Percentiles rank a stretch among this genome's conserved stretches.
phyloP scores from a whole-genome alignment of 176 grass and related monocot species.

The Oropetium thomaeum region DNA sequence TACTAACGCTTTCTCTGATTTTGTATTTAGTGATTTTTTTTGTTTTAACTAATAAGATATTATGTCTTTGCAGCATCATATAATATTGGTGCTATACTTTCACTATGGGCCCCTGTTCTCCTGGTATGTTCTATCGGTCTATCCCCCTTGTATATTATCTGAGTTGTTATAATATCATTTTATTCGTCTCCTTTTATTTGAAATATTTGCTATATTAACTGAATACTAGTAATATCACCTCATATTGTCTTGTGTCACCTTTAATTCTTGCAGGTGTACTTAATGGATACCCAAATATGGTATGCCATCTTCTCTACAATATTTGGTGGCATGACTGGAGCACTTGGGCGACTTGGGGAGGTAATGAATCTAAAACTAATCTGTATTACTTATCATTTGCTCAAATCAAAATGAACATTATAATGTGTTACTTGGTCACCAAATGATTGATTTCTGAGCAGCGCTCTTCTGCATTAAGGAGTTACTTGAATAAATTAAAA shows the following conservation, averaged over 20 bases:
- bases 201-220: background rate
- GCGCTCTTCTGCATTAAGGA: background rate
- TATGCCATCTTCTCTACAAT: conserved; percentile 92
- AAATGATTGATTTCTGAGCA: background rate
- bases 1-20: conserved; percentile 21
- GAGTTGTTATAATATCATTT: conserved; percentile 4
- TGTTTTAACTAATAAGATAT: background rate
- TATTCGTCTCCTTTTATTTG: conserved; percentile 8
- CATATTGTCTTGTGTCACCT: conserved; percentile 10
- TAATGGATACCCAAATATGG: conserved; percentile 99
- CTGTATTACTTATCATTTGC: background rate
- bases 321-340: conserved; percentile 89
- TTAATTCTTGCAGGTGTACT: conserved; percentile 70
- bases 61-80: conserved; percentile 58
- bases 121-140: conserved; percentile 65
- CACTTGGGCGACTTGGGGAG: conserved; percentile 93
- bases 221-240: background rate
- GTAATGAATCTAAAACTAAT: conserved; percentile 48
- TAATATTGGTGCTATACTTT: conserved; percentile 77
- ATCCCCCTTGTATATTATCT: conserved; percentile 23
- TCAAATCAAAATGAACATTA: conserved; percentile 10
- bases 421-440: conserved; percentile 5
- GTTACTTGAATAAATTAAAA: background rate
- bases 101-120: conserved; percentile 86
- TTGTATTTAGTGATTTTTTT: conserved; percentile 12